A percentile compares a stretch with the other conserved stretches of the same genome.
These are phyloP conservation scores for Gonapodya sp. DNA, from an alignment of 192 early-diverging fungal species.

Conservation along the genomic window DNA sequence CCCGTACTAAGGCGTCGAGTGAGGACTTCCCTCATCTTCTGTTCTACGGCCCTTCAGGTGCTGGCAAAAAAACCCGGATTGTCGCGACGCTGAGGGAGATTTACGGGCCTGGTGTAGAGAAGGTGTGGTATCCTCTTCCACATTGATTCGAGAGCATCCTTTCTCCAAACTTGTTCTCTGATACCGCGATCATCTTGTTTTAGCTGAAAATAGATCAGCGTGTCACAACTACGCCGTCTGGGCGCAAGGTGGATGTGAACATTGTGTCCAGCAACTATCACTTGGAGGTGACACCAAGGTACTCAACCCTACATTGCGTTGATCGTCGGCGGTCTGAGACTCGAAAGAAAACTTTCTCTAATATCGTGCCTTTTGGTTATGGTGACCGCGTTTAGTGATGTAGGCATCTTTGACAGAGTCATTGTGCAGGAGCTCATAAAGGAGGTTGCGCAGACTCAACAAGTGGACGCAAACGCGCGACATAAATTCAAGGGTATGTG, in stretches of 20 bases:
- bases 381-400: constrained; percentile 52
- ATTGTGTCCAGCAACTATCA: constrained; percentile 91
- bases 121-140: constrained; percentile 33
- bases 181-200: background rate
- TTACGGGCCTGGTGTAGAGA: constrained; percentile 83
- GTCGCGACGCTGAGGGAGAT: constrained; percentile 75
- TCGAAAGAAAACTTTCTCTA: background rate
- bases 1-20: constrained; percentile 39
- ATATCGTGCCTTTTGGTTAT: background rate
- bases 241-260: constrained; percentile 76
- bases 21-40: constrained; percentile 91
- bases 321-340: background rate
- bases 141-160: constrained; percentile 2
- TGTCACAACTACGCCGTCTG: constrained; percentile 71
- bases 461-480: constrained; percentile 68
- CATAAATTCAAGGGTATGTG: constrained; percentile 74
- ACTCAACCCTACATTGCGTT: background rate
- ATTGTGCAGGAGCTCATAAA: constrained; percentile 94
- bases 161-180: background rate
- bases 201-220: constrained; percentile 86
- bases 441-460: constrained; percentile 92
- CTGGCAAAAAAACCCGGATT: constrained; percentile 94
- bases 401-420: constrained; percentile 87
- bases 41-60: constrained; percentile 90
- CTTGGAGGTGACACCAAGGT: constrained; percentile 93